Evolutionary conservation across 192 early-diverging fungal genomes (phyloP), one percentile per base, ranked within the genome.

Genomic region (Rhizophagus prolifer): DNA sequence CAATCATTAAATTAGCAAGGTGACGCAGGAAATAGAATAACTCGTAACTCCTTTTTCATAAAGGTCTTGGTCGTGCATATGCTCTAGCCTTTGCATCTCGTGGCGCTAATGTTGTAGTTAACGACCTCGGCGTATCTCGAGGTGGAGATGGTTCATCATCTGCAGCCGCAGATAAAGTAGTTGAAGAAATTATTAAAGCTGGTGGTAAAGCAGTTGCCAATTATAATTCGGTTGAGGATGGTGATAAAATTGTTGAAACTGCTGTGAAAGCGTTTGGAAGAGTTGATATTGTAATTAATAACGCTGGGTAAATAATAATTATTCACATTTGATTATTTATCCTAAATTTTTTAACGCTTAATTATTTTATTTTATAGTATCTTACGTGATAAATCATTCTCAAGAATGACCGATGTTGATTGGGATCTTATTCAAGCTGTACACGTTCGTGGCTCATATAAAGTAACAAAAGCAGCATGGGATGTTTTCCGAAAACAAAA

Each of bases 381-480:
- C 79, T 87, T 99, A 77, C 94, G 97, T 78, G 98, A 99, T 88
- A 94, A 94, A 81, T 93, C 94, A 74, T 98, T 99, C 86, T 87
- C 94, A 74, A 89, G 94, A 75, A 98, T 99, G 95, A 94, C 94
- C 8, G 98, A 99, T 89, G 90, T 88, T 70, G 97, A 99, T 86
- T 99, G 98, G 98, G 94, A 97, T 82, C 83, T 95, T 63, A 91
- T 98, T 78, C 91, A 95, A 69, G 84, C 87, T 72, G 96, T 98
- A 30, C 98, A 99, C 79, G 91, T 98, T 60, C 87, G 91, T 65
- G 98, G 98, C 41, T 90, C 95, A 9, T 99, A 97, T 90, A 92
- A 94, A 84, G 94, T 97, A 78, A 91, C 96, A 70, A 95, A 94
- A 86, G 98, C 97, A 64, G 97, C 97, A 2, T 99, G 97, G 97